Percentiles rank a stretch among this genome's conserved stretches.
These are phyloP conservation scores for Serendipita sp. DNA, from an alignment of 768 basidiomycete species.

Conservation along the genomic window DNA sequence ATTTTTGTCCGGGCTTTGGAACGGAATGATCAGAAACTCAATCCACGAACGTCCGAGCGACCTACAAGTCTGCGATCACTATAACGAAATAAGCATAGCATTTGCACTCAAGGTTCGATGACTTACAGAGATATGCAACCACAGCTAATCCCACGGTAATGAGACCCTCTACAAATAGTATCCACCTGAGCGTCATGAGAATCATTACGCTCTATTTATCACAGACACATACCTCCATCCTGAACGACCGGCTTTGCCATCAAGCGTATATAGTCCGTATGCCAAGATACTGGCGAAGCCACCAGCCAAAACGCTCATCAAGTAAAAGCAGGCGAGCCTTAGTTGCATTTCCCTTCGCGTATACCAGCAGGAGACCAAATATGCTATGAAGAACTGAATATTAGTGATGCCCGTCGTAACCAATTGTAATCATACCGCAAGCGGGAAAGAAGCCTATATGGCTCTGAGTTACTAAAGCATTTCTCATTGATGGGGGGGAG, in stretches of 20 bases:
- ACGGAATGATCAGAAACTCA: neutral
- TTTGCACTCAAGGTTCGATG: neutral
- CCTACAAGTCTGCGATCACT: slow-evolving; percentile 1
- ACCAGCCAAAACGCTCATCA: neutral
- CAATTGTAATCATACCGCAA: neutral
- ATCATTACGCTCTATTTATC: too few relatives aligned
- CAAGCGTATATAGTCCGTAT: neutral
- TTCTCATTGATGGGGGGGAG: neutral
- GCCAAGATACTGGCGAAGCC: neutral
- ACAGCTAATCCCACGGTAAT: neutral
- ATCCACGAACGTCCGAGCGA: neutral
- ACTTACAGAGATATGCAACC: neutral
- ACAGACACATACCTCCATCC: neutral
- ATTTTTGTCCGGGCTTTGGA: neutral
- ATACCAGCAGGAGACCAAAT: neutral
- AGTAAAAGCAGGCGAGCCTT: neutral
- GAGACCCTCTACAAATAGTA: neutral
- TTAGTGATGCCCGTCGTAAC: neutral
- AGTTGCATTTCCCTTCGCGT: neutral
- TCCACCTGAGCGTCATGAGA: neutral
- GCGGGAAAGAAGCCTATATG: neutral
- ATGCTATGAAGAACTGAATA: neutral
- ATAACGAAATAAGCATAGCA: neutral
- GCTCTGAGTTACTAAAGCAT: neutral
- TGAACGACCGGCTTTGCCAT: neutral